Evolutionary conservation across 352 stramenopile genomes (phyloP), one percentile per base, ranked within the genome.

Genomic region (Phytophthora podocarpi): DNA sequence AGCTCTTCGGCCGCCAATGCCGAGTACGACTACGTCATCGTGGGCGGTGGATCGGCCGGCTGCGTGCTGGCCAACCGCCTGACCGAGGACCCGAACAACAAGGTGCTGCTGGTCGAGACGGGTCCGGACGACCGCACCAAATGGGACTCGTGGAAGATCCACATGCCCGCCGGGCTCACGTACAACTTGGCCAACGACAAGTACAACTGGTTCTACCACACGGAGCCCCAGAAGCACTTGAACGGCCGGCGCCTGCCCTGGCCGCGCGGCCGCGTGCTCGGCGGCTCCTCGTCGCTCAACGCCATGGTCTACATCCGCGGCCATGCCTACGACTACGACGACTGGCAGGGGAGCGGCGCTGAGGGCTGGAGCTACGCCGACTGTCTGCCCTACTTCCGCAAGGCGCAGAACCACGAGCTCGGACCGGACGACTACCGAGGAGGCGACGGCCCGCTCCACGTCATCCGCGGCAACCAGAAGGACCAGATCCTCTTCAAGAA

Each of bases 21-120:
- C 27, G 78, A 89, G 54, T 93, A 85, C 72, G 92, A 98, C 76
- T 98, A 97, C 70, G 90, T 98, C 36, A 90, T 98, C 49, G 89
- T 98, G 16, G 94, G 94, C 52, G 91, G 72, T 16, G 94, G 94
- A 24, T 95, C 90, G 0, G 92, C 91, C 13, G 93, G 94, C 30
- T 97, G 90, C 55, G 86, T 98, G 43, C 72, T 98, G 24, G 94
- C 94, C 36, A 97, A 94, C 64, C 80, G 86, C 18, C 72, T 98
- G 31, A 96, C 70, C 13, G 89, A 91, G 16, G 76, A 97, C 53
- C 69, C 82, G 13, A 72, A 37, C 59, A 93, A 95, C 63, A 81
- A 78, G 24, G 93, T 98, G 65, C 69, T 97, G 16, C 74, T 98
- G 46, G 73, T 98, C 18, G 94, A 98, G 67, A 88, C 93, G 11